Evolutionary conservation across 441 rosid species (phyloP).

Genomic region (Raphanus hybrid): DNA sequence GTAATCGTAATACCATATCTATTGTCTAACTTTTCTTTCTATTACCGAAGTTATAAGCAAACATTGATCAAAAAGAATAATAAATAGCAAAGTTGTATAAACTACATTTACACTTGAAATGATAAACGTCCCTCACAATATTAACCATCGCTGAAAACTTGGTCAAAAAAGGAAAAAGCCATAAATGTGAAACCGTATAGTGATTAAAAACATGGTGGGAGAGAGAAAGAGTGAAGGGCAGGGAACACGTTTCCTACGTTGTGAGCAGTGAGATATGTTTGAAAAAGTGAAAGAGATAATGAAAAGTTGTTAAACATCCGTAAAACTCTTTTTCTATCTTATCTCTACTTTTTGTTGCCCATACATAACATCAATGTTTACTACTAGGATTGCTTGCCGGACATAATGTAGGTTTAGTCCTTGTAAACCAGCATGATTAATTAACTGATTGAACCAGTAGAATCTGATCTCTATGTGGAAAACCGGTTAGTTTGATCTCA

Average conservation of each 20-base stretch:
- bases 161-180: conserved; percentile 24
- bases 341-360: conserved; percentile 13
- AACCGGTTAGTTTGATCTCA: conserved; percentile 1
- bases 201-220: conserved; percentile 8
- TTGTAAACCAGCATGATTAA: conserved; percentile 8
- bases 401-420: not conserved
- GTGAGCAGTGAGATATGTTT: conserved; percentile 42
- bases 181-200: conserved; percentile 37
- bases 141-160: not conserved
- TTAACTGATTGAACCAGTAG: not conserved
- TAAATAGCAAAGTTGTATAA: too few relatives aligned
- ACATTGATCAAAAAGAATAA: not conserved
- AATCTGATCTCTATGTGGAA: not conserved
- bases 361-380: conserved; percentile 25
- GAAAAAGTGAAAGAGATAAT: conserved; percentile 31
- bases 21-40: too few relatives aligned
- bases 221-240: conserved; percentile 30
- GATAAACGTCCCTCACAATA: too few relatives aligned
- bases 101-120: too few relatives aligned
- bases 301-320: conserved; percentile 37
- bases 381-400: conserved; percentile 11
- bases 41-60: conserved; percentile 5
- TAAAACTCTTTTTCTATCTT: conserved; percentile 13
- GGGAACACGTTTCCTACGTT: conserved; percentile 46
- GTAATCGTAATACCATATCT: not conserved